Conservation (phyloP, 371 early-diverging fungal species). For the Mucor indicus region DNA sequence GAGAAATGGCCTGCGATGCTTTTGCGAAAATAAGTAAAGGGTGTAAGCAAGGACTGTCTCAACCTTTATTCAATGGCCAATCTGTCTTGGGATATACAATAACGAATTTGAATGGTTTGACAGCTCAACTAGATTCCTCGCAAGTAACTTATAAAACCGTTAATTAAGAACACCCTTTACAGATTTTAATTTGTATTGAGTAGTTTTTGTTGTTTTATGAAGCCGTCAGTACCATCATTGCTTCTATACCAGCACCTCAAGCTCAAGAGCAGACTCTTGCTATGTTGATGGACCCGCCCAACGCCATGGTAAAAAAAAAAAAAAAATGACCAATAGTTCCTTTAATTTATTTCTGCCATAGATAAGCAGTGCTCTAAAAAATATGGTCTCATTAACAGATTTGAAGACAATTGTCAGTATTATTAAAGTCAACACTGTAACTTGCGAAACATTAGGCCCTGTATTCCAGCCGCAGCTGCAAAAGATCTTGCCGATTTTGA, state of each 20-base stretch:
- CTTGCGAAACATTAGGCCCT: constrained; percentile 76
- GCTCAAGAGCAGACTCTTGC: not conserved
- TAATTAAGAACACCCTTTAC: no score
- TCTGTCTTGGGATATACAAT: constrained; percentile 90
- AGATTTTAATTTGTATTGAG: no score
- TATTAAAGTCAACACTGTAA: constrained; percentile 83
- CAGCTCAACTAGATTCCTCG: no score
- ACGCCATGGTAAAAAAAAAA: not conserved
- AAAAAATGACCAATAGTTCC: not conserved
- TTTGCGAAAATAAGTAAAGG: constrained; percentile 94
- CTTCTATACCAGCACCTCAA: not conserved
- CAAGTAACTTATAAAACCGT: no score
- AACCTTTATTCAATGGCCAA: constrained; percentile 53
- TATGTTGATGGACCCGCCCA: constrained; percentile 5
- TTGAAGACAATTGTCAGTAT: constrained; percentile 1
- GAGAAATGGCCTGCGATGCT: constrained; percentile 99
- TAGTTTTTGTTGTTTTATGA: constrained; percentile 72
- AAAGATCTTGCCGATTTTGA: not conserved
- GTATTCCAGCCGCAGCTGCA: constrained; percentile 13
- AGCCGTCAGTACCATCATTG: constrained; percentile 70
- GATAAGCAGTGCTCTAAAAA: no score
- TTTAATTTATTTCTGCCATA: no score
- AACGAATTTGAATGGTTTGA: constrained; percentile 38
- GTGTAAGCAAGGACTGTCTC: constrained; percentile 81
- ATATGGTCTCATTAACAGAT: no score